Base-by-base conservation (phyloP, 257 asterid genomes). In the Cynanchum wilfordii region DNA sequence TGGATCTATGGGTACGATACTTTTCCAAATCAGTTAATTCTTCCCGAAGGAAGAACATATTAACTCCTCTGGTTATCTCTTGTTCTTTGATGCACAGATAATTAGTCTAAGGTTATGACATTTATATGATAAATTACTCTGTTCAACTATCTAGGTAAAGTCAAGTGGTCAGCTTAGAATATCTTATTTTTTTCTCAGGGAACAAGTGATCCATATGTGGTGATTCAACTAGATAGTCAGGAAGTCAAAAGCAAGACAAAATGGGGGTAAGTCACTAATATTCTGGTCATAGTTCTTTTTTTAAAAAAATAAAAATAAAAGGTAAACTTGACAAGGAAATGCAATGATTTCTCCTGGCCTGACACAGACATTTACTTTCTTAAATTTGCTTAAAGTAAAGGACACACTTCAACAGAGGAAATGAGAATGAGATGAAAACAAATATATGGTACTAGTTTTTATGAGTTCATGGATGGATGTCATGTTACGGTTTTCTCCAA, bases 141-240 rank as follows among this genome's bases (percentile, higher is more conserved):
- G 42, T 68, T 75, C 17, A 4, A 68, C 33, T 27, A 15, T 10
- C 25, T 19, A 22, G 33, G 44, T 47, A 49, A 11, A 4, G 10
- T 13, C 22, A 49, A 40, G 13, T 68, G 57, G 15, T 49, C 30
- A 63, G 33, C 68, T 30, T 42, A 38, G 16, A 11, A 66, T 74
- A 36, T 30, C 54, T 52, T 78, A 27, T 78, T 71, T 72, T 82
- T 15, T 65, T 83, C 68, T 49, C 87, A 95, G 99, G 99, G 99
- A 80, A 92, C 98, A 63, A 95, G 99, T 77, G 98, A 95, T 87
- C 99, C 99, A 44, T 95, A 95, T 76, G 97, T 90, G 72, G 85
- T 95, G 75, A 63, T 90, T 79, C 91, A 92, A 75, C 80, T 95
- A 85, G 91, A 92, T 66, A 73, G 89, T 81, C 97, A 90, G 86